Evolutionary conservation across 257 asterid species (phyloP).

Genomic region (Linderniella brevidens): DNA sequence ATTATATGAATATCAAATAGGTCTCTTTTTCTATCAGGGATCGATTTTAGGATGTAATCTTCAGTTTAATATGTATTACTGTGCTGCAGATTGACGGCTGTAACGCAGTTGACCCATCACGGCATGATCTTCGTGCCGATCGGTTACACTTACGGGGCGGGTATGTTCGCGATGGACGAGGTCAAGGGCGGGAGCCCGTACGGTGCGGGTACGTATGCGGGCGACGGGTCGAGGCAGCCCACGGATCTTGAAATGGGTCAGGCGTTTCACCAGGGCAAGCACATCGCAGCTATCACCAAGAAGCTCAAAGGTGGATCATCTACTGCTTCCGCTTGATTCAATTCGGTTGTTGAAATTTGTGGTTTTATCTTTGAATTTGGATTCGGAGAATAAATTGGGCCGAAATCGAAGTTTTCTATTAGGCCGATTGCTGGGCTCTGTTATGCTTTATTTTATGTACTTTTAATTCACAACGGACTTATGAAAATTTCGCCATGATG

Average conservation of each 20-base stretch:
- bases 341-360: not conserved
- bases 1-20: no score
- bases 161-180: slow-evolving; percentile 61
- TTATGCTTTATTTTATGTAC: no score
- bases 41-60: no score
- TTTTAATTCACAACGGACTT: no score
- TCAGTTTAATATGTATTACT: no score
- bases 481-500: no score
- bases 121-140: slow-evolving; percentile 70
- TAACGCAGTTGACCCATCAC: slow-evolving; percentile 65
- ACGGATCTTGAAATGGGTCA: slow-evolving; percentile 31
- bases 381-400: not conserved
- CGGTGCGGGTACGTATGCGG: slow-evolving; percentile 66
- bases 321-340: no score
- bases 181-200: slow-evolving; percentile 83
- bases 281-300: slow-evolving; percentile 30
- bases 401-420: no score
- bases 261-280: slow-evolving; percentile 36
- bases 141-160: slow-evolving; percentile 65
- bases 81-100: slow-evolving; percentile 62
- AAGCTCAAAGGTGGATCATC: slow-evolving; percentile 22
- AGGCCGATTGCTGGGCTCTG: no score
- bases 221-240: slow-evolving; percentile 45
- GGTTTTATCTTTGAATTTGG: not conserved
- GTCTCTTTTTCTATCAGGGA: no score